phyloP scores from a whole-genome alignment of 1,284 basidiomycete species.

The Coniophora puteana region DNA sequence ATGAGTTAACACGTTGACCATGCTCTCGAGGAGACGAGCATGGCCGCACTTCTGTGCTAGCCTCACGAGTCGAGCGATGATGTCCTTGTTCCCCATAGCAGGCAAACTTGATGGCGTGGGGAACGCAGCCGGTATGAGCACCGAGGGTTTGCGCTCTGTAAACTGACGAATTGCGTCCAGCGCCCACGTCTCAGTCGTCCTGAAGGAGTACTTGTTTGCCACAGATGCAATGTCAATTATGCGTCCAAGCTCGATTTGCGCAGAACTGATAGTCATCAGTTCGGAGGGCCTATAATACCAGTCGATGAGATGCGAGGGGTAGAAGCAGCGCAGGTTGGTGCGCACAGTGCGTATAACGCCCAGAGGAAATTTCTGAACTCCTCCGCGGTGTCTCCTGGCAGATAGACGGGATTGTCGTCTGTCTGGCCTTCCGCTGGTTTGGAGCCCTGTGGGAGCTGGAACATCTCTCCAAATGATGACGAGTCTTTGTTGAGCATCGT shows the following conservation, averaged over 20 bases:
- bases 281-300: constrained; percentile 49
- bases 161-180: constrained; percentile 62
- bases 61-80: constrained; percentile 53
- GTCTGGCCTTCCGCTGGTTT: constrained; percentile 47
- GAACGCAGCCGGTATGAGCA: constrained; percentile 37
- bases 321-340: constrained; percentile 14
- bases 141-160: constrained; percentile 55
- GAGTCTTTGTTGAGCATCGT: constrained; percentile 57
- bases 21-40: constrained; percentile 48
- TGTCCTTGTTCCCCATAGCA: constrained; percentile 38
- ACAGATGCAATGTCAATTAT: constrained; percentile 61
- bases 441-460: constrained; percentile 55
- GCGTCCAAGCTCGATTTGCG: constrained; percentile 44
- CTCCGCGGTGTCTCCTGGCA: constrained; percentile 52
- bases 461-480: constrained; percentile 61
- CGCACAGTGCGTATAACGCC: constrained; percentile 59
- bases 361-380: constrained; percentile 64
- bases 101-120: constrained; percentile 25
- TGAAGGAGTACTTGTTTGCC: constrained; percentile 68
- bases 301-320: constrained; percentile 5
- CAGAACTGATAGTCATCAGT: constrained; percentile 40
- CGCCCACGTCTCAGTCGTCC: constrained; percentile 63
- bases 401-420: constrained; percentile 59
- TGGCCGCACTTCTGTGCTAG: constrained; percentile 65
- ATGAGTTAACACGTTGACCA: constrained; percentile 52